Percentiles rank a stretch among this genome's conserved stretches.
Evolutionary conservation across 1,139 yeast species (phyloP).

Genomic region (Lodderomyces theae): DNA sequence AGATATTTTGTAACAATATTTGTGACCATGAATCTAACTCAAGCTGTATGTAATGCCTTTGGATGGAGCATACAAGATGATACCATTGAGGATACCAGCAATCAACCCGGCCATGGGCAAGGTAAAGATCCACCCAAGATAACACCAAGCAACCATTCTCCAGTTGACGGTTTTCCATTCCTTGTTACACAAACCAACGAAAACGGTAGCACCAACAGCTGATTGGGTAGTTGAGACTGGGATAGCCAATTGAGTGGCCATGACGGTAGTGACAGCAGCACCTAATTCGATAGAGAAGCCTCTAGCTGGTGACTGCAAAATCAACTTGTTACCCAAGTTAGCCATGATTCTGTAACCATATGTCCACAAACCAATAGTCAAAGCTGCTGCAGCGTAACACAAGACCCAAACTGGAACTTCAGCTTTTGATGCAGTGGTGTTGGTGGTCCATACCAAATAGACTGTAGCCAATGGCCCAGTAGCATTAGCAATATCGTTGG

Average conservation of each 20-base stretch:
- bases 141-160: slow-evolving; percentile 75
- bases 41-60: slow-evolving; percentile 36
- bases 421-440: slow-evolving; percentile 45
- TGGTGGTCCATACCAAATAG: slow-evolving; percentile 59
- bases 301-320: slow-evolving; percentile 75
- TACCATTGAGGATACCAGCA: slow-evolving; percentile 66
- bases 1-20: not conserved
- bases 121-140: slow-evolving; percentile 70
- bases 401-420: slow-evolving; percentile 73
- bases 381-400: slow-evolving; percentile 64
- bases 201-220: slow-evolving; percentile 79
- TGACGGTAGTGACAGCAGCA: slow-evolving; percentile 71
- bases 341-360: slow-evolving; percentile 71
- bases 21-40: slow-evolving; percentile 4
- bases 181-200: slow-evolving; percentile 70
- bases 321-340: slow-evolving; percentile 71
- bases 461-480: slow-evolving; percentile 74
- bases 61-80: slow-evolving; percentile 65
- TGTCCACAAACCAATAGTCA: slow-evolving; percentile 71
- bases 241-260: slow-evolving; percentile 70
- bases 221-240: slow-evolving; percentile 79
- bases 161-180: slow-evolving; percentile 68
- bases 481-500: slow-evolving; percentile 78
- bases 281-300: slow-evolving; percentile 81
- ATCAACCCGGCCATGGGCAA: slow-evolving; percentile 72